These are phyloP conservation scores for Cercospora sp. DNA, from an alignment of 2,329 filamentous ascomycete species.

Conservation along the genomic window DNA sequence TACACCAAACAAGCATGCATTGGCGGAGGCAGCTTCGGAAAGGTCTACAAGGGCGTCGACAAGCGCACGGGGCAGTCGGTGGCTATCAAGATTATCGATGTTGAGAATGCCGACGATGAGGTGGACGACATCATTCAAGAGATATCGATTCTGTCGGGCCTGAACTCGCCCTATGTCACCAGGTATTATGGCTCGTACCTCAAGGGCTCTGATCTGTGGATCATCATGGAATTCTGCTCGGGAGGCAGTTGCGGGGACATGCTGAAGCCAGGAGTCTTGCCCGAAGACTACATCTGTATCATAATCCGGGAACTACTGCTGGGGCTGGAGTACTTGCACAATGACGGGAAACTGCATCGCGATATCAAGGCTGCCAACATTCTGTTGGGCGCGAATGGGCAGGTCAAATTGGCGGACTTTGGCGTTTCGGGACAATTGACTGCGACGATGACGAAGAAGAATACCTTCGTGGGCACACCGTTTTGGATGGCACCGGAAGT, in stretches of 20 bases:
- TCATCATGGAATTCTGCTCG: conserved; percentile 99
- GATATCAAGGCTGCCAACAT: conserved; percentile 99
- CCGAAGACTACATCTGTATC: conserved; percentile 95
- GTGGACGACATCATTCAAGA: conserved; percentile 99
- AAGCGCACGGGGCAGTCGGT: conserved; percentile 90
- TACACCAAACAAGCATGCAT: conserved; percentile 75
- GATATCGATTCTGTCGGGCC: conserved; percentile 93
- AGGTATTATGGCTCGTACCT: conserved; percentile 97
- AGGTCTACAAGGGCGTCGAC: conserved; percentile 98
- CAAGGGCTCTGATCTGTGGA: conserved; percentile 96
- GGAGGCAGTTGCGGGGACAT: conserved; percentile 94
- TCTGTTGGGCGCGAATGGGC: conserved; percentile 81
- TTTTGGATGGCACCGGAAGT: conserved; percentile 99
- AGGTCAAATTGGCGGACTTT: conserved; percentile 97
- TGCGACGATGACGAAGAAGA: conserved; percentile 99
- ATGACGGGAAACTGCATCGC: conserved; percentile 91
- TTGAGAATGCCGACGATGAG: conserved; percentile 98
- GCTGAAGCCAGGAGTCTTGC: conserved; percentile 88
- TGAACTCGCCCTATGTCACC: conserved; percentile 94
- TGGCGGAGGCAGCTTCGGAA: conserved; percentile 97
- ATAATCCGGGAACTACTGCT: conserved; percentile 87
- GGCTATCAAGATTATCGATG: conserved; percentile 97
- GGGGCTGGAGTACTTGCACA: conserved; percentile 89
- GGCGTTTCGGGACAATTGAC: conserved; percentile 94
- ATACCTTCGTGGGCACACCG: conserved; percentile 95